phyloP scores from a whole-genome alignment of 805 yeast genomes.

The Ogataea paradorogensis region DNA sequence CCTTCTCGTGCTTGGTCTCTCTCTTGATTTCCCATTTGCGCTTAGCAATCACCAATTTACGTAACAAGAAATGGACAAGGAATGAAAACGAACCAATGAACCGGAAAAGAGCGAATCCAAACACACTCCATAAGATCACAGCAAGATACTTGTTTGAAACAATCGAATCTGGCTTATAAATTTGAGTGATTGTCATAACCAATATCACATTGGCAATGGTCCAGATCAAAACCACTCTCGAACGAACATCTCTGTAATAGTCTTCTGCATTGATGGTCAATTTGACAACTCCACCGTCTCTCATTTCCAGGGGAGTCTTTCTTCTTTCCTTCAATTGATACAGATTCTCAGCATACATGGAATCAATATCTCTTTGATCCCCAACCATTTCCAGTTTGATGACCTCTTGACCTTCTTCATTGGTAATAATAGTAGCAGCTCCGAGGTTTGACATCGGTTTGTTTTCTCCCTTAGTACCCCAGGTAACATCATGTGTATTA shows the following conservation, averaged over 20 bases:
- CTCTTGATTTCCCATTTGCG: conserved; percentile 32
- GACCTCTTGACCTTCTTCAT: conserved; percentile 79
- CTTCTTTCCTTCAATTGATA: conserved; percentile 71
- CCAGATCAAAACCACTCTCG: conserved; percentile 96
- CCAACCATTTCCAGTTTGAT: conserved; percentile 74
- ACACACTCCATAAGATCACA: conserved; percentile 90
- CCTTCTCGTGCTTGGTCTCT: conserved; percentile 13
- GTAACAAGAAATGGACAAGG: conserved; percentile 43
- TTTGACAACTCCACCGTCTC: conserved; percentile 38
- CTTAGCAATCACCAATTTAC: conserved; percentile 31
- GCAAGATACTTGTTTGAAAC: conserved; percentile 72
- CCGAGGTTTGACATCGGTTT: conserved; percentile 67
- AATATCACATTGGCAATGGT: conserved; percentile 76
- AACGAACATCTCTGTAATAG: conserved; percentile 91
- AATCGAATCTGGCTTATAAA: conserved; percentile 65
- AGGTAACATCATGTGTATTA: conserved; percentile 95
- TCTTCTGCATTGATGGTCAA: conserved; percentile 58
- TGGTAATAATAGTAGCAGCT: conserved; percentile 76
- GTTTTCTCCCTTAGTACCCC: conserved; percentile 98
- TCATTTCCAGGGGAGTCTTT: conserved; percentile 52
- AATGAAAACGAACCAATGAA: conserved; percentile 78
- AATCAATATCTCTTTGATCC: conserved; percentile 74
- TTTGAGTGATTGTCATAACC: conserved; percentile 84
- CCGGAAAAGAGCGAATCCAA: conserved; percentile 75
- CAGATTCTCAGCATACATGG: conserved; percentile 73